Evolutionary conservation across 257 asterid genomes (phyloP), one percentile per base, ranked within the genome.

Genomic region (Catharanthus roseus): DNA sequence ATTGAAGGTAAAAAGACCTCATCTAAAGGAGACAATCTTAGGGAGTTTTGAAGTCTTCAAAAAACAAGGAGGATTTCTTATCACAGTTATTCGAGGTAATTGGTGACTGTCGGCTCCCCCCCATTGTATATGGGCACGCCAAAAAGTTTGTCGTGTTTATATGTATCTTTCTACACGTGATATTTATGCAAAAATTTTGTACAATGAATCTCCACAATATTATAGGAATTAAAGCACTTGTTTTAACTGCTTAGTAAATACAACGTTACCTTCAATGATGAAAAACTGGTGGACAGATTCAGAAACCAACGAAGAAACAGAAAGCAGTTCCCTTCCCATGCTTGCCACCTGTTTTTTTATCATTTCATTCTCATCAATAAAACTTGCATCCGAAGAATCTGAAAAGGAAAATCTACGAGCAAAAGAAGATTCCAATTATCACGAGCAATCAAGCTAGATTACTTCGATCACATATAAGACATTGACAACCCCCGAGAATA

Each of bases 301-400:
- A 78, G 33, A 71, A 88, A 76, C 86, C 86, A 69, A 39, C 65
- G 87, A 70, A 74, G 74, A 82, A 78, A 82, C 65, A 72, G 51
- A 77, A 80, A 86, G 77, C 84, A 44, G 66, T 77, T 84, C 68
- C 85, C 80, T 78, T 84, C 98, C 84, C 85, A 73, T 70, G 78
- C 74, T 73, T 80, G 91, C 87, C 86, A 88, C 87, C 98, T 93
- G 87, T n/a, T n/a, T n/a, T n/a, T n/a, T n/a, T n/a, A n/a, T n/a
- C 81, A 85, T 86, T 60, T 47, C 23, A 67, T 65, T 18, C 13
- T 58, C 39, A 61, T 33, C 67, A 61, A 61, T 19, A 61, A 33
- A 61, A 33, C 39, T 29, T 2, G 41, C 65, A 13, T 19, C 1
- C n/a, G 29, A 15, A 1, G 15, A 13, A 3, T 10, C 63, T 24